Base-by-base conservation (phyloP, 2,329 filamentous ascomycete genomes). In the Cercospora beticola region DNA sequence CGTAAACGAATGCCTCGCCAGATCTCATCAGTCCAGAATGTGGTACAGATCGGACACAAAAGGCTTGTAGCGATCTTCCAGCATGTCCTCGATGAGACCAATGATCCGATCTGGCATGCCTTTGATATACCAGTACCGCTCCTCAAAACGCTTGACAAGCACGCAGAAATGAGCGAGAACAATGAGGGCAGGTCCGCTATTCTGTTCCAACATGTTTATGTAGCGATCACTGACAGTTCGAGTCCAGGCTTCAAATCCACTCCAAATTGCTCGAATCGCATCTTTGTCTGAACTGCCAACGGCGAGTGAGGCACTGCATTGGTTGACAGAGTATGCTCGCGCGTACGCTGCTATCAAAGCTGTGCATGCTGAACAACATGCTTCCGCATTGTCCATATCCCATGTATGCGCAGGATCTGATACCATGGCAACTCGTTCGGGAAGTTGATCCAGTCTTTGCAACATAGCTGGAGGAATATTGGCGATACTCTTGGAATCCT, bases 331-430 rank as follows among this genome's bases (percentile, higher is more conserved):
- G 21, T 67, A 70, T 18, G 62, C 43, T 14, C 65, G 68, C 16
- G 66, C 68, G 43, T 52, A 70, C 9, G 68, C 61, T 31, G 68
- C 57, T 30, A 67, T 62, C 10, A 70, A 65, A 3, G 65, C 58
- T 31, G 59, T 67, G 33, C 58, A 62, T 18, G 68, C 68, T 23
- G 59, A 36, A 18, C 62, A 30, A 61, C 60, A 69, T 18, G 64
- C 59, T 40, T 69, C 64, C 8, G 62, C 23, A n/a, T 69, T 64
- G 16, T 46, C 18, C 8, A 62, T 43, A 14, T 64, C 46, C 12
- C 31, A 26, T 23, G 12, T 8, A 16, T 54, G 40, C 26, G 57
- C 46, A 18, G 18, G 33, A 14, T 30, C 56, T 18, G 61, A 26
- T 40, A 63, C 59, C 31, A 58, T 28, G 16, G 46, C 56, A 5